These are phyloP conservation scores for Gossypium australe DNA, from an alignment of 345 rosid species.

Conservation along the genomic window DNA sequence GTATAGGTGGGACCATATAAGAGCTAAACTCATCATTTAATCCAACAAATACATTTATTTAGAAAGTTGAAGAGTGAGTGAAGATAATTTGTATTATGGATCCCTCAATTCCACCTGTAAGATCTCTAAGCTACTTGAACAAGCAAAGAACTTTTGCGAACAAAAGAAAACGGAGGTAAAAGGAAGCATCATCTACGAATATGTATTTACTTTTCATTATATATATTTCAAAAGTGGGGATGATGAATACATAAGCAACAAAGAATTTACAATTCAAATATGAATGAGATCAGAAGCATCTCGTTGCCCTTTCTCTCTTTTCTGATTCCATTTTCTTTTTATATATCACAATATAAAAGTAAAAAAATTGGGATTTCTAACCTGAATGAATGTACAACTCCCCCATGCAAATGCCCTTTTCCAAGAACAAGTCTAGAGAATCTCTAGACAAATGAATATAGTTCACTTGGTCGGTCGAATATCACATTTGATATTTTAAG, in stretches of 20 bases:
- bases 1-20: no score
- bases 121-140: neutral
- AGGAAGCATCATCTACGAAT: neutral
- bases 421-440: neutral
- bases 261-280: neutral
- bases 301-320: neutral
- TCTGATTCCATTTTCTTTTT: neutral
- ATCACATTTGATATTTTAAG: constrained; percentile 25
- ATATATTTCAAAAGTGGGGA: neutral
- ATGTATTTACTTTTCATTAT: neutral
- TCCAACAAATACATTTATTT: neutral
- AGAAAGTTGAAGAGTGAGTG: neutral
- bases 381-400: neutral
- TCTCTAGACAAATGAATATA: neutral
- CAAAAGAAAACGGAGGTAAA: neutral
- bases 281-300: neutral
- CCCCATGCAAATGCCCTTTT: neutral
- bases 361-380: constrained; percentile 6
- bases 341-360: neutral
- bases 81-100: neutral
- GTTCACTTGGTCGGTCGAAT: neutral
- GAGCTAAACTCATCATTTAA: neutral
- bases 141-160: neutral
- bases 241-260: neutral
- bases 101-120: neutral